A percentile compares a stretch with the other conserved stretches of the same genome.
phyloP scores from a whole-genome alignment of 1,284 basidiomycete genomes.

The Ceratorhiza oryzae-sativae region DNA sequence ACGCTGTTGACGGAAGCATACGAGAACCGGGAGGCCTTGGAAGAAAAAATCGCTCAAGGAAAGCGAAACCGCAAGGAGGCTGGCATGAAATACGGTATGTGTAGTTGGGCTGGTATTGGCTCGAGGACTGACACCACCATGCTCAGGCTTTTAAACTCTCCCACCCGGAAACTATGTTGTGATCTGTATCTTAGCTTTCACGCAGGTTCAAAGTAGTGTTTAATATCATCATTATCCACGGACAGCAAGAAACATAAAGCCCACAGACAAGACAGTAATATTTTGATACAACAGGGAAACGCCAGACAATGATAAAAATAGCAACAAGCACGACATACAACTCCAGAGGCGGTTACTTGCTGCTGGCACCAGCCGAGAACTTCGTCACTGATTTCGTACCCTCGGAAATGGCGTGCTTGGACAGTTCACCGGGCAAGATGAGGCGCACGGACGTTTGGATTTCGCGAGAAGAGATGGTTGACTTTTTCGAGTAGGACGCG shows the following conservation, averaged over 20 bases:
- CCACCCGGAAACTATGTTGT: neutral
- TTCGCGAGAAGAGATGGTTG: slow-evolving; percentile 92
- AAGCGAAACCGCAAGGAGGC: slow-evolving; percentile 82
- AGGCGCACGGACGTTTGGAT: slow-evolving; percentile 92
- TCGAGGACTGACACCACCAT: neutral
- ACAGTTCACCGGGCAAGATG: slow-evolving; percentile 87
- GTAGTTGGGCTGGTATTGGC: neutral
- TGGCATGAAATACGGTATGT: slow-evolving; percentile 78
- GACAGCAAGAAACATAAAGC: slow-evolving; percentile 20
- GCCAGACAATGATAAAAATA: slow-evolving; percentile 42
- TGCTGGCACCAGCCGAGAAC: slow-evolving; percentile 46
- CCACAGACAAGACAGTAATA: slow-evolving; percentile 37
- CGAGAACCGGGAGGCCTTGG: slow-evolving; percentile 74
- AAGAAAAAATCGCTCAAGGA: slow-evolving; percentile 80
- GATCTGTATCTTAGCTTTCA: neutral
- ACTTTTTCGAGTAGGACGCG: slow-evolving; percentile 91
- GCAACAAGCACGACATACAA: slow-evolving; percentile 47
- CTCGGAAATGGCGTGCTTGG: slow-evolving; percentile 82
- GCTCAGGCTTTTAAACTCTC: slow-evolving; percentile 23
- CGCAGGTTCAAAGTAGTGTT: neutral
- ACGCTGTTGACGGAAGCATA: slow-evolving; percentile 80
- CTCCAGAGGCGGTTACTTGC: slow-evolving; percentile 57
- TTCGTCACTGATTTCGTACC: slow-evolving; percentile 56
- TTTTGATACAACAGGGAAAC: slow-evolving; percentile 40
- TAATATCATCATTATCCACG: slow-evolving; percentile 34